phyloP scores from a whole-genome alignment of 768 basidiomycete species.

The Kwoniella dendrophila region DNA sequence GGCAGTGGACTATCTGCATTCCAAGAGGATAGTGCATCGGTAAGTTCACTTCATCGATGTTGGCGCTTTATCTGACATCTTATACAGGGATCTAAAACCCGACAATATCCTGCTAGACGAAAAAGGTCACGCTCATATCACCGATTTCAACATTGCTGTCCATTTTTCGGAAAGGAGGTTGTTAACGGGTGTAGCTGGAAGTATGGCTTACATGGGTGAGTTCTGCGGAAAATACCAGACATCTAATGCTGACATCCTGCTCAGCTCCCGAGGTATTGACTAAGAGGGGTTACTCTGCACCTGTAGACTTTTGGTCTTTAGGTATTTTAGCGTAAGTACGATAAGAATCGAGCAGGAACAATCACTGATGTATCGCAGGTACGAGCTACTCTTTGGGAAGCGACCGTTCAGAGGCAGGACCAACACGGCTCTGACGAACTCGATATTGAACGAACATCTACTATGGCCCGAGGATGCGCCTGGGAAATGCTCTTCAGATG shows the following conservation, averaged over 20 bases:
- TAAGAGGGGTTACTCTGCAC: slow-evolving; percentile 91
- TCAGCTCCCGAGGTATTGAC: slow-evolving; percentile 83
- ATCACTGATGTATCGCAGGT: slow-evolving; percentile 32
- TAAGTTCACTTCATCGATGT: slow-evolving; percentile 56
- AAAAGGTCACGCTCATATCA: slow-evolving; percentile 92
- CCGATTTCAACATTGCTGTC: slow-evolving; percentile 98
- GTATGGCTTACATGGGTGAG: slow-evolving; percentile 98
- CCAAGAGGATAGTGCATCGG: slow-evolving; percentile 95
- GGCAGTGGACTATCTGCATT: slow-evolving; percentile 85
- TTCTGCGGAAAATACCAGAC: slow-evolving; percentile 4
- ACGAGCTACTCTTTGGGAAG: slow-evolving; percentile 87
- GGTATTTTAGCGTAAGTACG: slow-evolving; percentile 74
- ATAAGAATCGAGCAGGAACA: neutral
- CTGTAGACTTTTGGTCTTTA: slow-evolving; percentile 96
- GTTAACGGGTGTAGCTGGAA: slow-evolving; percentile 92
- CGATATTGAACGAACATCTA: slow-evolving; percentile 83
- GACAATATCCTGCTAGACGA: slow-evolving; percentile 95
- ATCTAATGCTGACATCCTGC: slow-evolving; percentile 9
- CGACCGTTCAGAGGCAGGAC: slow-evolving; percentile 91
- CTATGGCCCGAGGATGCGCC: slow-evolving; percentile 89
- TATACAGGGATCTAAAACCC: slow-evolving; percentile 83
- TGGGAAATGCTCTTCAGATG: slow-evolving; percentile 72
- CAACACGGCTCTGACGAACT: slow-evolving; percentile 87
- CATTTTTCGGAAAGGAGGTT: slow-evolving; percentile 88
- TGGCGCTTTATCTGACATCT: slow-evolving; percentile 24